phyloP scores from a whole-genome alignment of 768 basidiomycete species.

The Boletus sp. region DNA sequence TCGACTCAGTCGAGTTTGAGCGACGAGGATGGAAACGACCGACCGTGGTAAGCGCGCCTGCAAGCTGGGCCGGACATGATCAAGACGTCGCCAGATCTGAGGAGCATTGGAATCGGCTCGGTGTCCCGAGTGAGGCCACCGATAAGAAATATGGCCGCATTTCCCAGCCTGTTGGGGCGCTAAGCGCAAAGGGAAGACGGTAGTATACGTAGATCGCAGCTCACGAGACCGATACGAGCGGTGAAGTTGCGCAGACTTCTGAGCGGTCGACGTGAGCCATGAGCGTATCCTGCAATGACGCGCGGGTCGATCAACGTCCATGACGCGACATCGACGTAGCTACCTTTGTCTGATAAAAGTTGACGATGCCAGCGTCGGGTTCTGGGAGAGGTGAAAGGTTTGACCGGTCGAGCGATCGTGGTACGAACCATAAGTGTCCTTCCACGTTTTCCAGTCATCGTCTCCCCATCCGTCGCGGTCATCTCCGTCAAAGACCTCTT shows the following conservation, averaged over 20 bases:
- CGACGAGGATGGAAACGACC: slow-evolving; percentile 18
- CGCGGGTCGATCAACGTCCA: background rate
- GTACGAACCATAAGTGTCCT: slow-evolving; percentile 69
- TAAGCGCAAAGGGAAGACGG: background rate
- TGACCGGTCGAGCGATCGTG: slow-evolving; percentile 3
- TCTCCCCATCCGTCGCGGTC: slow-evolving; percentile 50
- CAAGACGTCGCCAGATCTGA: slow-evolving; percentile 88
- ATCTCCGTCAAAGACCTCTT: slow-evolving; percentile 47
- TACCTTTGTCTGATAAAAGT: slow-evolving; percentile 86
- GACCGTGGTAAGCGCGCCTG: slow-evolving; percentile 89
- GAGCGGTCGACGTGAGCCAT: slow-evolving; percentile 99
- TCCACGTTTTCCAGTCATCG: slow-evolving; percentile 73
- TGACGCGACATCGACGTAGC: background rate
- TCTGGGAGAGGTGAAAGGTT: slow-evolving; percentile 42
- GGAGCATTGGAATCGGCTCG: slow-evolving; percentile 75
- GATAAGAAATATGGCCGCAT: slow-evolving; percentile 86
- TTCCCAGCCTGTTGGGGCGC: slow-evolving; percentile 64
- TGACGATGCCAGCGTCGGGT: slow-evolving; percentile 95
- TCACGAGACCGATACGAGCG: slow-evolving; percentile 92
- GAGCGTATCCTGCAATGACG: slow-evolving; percentile 63
- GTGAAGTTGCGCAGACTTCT: slow-evolving; percentile 89
- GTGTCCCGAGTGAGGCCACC: slow-evolving; percentile 78
- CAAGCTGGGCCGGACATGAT: slow-evolving; percentile 91
- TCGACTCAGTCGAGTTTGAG: background rate
- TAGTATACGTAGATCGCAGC: slow-evolving; percentile 24